Base-by-base conservation (phyloP, 2,329 filamentous ascomycete genomes). In the Apiospora pterosperma region DNA sequence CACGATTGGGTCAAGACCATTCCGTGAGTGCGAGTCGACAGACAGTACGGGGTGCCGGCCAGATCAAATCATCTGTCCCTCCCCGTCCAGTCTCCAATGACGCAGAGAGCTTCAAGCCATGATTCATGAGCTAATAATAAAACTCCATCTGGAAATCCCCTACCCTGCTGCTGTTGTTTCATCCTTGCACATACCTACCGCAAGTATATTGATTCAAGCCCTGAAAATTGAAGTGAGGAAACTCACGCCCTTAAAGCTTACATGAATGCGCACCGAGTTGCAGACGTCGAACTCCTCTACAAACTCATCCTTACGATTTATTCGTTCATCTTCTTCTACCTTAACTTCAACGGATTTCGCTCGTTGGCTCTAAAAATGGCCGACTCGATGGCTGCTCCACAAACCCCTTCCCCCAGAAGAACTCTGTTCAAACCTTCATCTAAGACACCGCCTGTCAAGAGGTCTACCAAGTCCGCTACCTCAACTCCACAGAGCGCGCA, bases 361-460 rank as follows among this genome's bases (percentile, higher is more conserved):
- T 64, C 62, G 41, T 52, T 69, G 59, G 59, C 65, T 36, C 48
- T 65, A 62, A 64, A 52, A 58, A 73, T 76, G 71, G 71, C 73
- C 41, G 72, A 74, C 66, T 68, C 70, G 25, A 41, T 61, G 39
- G 44, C 71, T 48, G 61, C 67, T 52, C 71, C 74, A 16, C 71
- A 71, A 59, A 74, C 73, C 36, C 70, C 74, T 5, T 36, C 62
- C n/a, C 67, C 73, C 31, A 72, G 66, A 65, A 76, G 75, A 61
- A 41, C 59, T 66, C 66, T 76, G 19, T 76, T 76, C 66, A 76
- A 76, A 66, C 68, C 74, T 48, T 72, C 74, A 23, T 72, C 65
- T 38, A 75, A 71, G 65, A 73, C 73, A 2, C 73, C 73, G 12
- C 64, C 71, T n/a, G 68, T 66, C 14, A 74, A 66, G 60, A 72